Evolutionary conservation across 495 filamentous ascomycete genomes (phyloP).

Genomic region (Pyronema omphalodes): DNA sequence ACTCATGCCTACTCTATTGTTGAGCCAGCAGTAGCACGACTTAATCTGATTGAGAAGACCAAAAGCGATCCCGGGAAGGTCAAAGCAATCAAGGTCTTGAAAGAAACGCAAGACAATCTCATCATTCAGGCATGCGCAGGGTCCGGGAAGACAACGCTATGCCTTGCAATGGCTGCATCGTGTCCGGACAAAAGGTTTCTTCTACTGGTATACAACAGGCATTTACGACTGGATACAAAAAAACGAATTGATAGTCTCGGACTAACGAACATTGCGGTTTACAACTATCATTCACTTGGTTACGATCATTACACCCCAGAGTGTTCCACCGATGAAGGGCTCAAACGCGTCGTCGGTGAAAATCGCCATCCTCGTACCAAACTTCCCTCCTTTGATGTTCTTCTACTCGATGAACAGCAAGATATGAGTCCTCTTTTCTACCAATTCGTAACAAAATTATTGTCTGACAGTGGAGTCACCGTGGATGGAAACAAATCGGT

Average conservation of each 20-base stretch:
- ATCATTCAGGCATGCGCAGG: constrained; percentile 8
- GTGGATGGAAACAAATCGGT: background rate
- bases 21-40: too few species aligned
- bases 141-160: constrained; percentile 9
- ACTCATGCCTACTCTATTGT: too few species aligned
- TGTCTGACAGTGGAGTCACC: background rate
- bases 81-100: too few species aligned
- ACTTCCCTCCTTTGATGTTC: constrained; percentile 1
- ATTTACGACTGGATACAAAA: constrained; percentile 5
- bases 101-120: background rate
- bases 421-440: constrained; percentile 7
- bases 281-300: constrained; percentile 7
- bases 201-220: constrained; percentile 8
- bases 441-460: background rate
- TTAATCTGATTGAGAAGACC: too few species aligned
- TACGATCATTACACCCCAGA: constrained; percentile 1
- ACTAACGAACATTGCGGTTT: constrained; percentile 1
- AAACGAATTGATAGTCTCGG: background rate
- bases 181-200: constrained; percentile 1
- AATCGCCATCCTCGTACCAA: background rate
- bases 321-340: constrained; percentile 7
- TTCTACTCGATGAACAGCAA: constrained; percentile 9
- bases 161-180: constrained; percentile 1
- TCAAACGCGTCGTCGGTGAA: constrained; percentile 4
- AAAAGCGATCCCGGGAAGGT: too few species aligned